These are phyloP conservation scores for Hansenula anomala DNA, from an alignment of 1,139 yeast genomes.

Conservation along the genomic window DNA sequence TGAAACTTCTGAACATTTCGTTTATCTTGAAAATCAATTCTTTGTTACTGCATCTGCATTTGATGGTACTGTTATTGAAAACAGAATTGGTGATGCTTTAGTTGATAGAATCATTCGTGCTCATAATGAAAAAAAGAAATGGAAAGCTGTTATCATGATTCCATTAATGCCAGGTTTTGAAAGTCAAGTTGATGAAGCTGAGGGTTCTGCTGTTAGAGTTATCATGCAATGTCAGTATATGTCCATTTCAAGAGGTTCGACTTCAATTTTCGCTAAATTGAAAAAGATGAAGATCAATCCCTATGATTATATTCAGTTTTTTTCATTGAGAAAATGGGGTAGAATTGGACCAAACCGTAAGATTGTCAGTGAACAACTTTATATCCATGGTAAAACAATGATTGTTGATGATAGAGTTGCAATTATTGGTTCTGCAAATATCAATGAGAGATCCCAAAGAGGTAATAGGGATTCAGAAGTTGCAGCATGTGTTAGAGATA, in stretches of 20 bases:
- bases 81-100: constrained; percentile 91
- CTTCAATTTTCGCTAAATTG: constrained; percentile 85
- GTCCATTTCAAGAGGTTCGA: constrained; percentile 86
- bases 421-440: constrained; percentile 93
- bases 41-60: constrained; percentile 84
- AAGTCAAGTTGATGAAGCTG: constrained; percentile 88
- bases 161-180: constrained; percentile 99
- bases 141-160: constrained; percentile 89
- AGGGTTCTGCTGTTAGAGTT: constrained; percentile 89
- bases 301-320: constrained; percentile 86
- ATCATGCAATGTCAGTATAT: constrained; percentile 96
- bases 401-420: constrained; percentile 93
- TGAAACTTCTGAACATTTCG: constrained; percentile 88
- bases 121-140: constrained; percentile 63
- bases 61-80: constrained; percentile 82
- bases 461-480: constrained; percentile 94
- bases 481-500: constrained; percentile 83
- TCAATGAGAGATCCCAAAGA: constrained; percentile 92
- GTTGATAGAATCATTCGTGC: constrained; percentile 93
- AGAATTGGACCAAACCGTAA: constrained; percentile 72
- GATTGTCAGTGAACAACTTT: constrained; percentile 84
- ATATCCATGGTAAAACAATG: constrained; percentile 89
- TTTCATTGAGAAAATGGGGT: constrained; percentile 94
- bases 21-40: constrained; percentile 92
- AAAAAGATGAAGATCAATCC: constrained; percentile 81